Evolutionary conservation across 2,329 filamentous ascomycete genomes (phyloP).

Genomic region (Fonsecaea erecta): DNA sequence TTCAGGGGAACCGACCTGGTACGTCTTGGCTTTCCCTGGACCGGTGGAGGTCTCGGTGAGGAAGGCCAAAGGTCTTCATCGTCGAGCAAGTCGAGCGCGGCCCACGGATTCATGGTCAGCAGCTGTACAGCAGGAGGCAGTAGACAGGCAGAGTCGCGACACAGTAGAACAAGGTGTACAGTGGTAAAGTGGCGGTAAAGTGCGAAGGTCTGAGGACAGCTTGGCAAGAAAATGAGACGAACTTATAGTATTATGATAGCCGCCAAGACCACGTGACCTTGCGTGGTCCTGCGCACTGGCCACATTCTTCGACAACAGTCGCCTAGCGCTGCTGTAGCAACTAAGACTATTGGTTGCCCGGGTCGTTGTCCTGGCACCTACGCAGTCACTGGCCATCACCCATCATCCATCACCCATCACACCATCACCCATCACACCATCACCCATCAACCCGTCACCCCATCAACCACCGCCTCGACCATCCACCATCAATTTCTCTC

Average conservation of each 20-base stretch:
- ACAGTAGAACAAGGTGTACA: constrained; percentile 14
- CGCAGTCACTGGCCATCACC: background rate
- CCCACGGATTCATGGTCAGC: constrained; percentile 17
- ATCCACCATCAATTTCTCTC: background rate
- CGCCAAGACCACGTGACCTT: too few species aligned
- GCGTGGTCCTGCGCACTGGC: too few species aligned
- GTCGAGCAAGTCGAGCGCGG: background rate
- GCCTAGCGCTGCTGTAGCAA: too few species aligned
- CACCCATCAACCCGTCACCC: background rate
- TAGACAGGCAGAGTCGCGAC: background rate
- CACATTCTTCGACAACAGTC: too few species aligned
- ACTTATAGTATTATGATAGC: too few species aligned
- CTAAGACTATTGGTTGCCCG: too few species aligned
- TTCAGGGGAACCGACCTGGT: constrained; percentile 29
- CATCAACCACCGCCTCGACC: too few species aligned
- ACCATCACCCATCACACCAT: too few species aligned
- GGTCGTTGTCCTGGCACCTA: background rate
- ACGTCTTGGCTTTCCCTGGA: constrained; percentile 33
- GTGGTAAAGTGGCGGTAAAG: too few species aligned
- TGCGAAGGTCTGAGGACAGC: background rate
- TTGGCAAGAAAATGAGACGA: constrained; percentile 11
- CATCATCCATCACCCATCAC: too few species aligned
- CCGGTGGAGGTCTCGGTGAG: constrained; percentile 1
- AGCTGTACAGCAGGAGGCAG: background rate
- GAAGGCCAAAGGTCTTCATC: constrained; percentile 12